Percentiles rank a stretch among this genome's conserved stretches.
Conservation (phyloP, 257 asterid species). For the Rubia yunnanensis region DNA sequence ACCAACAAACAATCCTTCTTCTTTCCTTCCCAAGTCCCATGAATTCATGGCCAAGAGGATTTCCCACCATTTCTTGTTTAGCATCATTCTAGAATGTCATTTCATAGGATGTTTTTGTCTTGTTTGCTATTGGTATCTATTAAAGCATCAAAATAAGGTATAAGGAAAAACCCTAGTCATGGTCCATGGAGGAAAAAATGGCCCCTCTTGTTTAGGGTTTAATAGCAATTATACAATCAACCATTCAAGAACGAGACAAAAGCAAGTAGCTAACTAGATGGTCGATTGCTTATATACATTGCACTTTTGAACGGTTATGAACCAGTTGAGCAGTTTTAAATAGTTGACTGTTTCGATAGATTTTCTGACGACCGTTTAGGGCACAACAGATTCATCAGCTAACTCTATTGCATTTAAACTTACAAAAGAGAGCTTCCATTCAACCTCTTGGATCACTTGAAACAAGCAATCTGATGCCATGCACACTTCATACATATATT, state of each 20-base stretch:
- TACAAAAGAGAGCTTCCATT: background rate
- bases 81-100: background rate
- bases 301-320: no score
- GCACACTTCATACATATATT: slow-evolving; percentile 19
- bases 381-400: background rate
- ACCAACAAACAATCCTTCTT: background rate
- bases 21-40: background rate
- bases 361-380: no score
- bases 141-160: background rate
- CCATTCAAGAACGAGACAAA: no score
- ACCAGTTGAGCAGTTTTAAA: no score
- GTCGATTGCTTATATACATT: no score
- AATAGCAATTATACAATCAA: no score
- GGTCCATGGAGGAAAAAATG: no score
- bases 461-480: slow-evolving; percentile 9
- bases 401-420: background rate
- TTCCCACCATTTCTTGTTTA: background rate
- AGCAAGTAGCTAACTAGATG: no score
- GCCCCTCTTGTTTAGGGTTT: background rate
- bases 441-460: slow-evolving; percentile 2
- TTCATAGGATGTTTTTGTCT: background rate
- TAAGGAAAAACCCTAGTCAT: no score
- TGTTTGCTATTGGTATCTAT: background rate
- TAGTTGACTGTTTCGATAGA: no score
- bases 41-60: background rate